Evolutionary conservation across 345 rosid species (phyloP).

Genomic region (Eucalyptus sp.): DNA sequence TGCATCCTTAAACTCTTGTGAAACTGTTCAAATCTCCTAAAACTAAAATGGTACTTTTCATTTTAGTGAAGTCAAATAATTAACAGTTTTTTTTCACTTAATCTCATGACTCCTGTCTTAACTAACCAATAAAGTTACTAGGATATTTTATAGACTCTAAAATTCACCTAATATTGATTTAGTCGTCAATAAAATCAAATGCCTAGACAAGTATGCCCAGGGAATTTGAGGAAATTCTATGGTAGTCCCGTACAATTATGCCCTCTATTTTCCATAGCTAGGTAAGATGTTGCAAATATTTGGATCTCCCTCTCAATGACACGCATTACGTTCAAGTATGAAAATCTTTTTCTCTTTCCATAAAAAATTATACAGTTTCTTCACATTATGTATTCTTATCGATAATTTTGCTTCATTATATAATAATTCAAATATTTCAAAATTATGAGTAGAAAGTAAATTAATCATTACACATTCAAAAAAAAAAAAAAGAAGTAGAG

Average conservation of each 20-base stretch:
- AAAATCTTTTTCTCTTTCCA: neutral
- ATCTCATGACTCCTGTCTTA: too few species aligned
- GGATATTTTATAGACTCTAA: neutral
- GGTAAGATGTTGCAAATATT: neutral
- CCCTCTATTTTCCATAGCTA: neutral
- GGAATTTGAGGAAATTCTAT: neutral
- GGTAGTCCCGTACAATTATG: neutral
- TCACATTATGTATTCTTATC: neutral
- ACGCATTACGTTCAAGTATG: neutral
- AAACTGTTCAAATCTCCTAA: too few species aligned
- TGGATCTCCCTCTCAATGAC: neutral
- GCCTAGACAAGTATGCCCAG: neutral
- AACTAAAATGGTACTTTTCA: too few species aligned
- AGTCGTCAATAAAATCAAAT: neutral
- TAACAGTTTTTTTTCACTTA: too few species aligned
- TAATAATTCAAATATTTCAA: neutral
- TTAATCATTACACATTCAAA: neutral
- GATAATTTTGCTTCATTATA: neutral
- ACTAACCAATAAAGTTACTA: neutral
- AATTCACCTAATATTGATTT: neutral
- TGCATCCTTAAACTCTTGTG: too few species aligned
- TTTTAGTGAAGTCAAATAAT: too few species aligned
- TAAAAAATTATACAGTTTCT: neutral
- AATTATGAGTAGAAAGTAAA: neutral
- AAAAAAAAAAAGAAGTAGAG: neutral